Base-by-base conservation (phyloP, 345 rosid genomes). In the Microcos paniculata region DNA sequence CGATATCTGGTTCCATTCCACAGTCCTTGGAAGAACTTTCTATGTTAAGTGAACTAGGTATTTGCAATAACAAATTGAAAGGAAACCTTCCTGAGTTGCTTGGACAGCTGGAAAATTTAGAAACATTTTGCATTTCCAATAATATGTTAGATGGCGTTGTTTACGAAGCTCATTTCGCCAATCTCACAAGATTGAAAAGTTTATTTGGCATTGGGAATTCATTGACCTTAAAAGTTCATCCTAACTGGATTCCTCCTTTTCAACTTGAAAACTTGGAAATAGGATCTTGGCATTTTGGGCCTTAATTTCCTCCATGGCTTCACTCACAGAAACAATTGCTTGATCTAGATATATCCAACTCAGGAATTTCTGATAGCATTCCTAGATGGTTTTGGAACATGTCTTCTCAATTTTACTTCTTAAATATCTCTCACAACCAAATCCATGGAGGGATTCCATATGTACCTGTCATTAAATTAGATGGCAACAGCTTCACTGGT, bases 11-110 rank as follows among this genome's bases (percentile, higher is more conserved):
- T 53, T 4, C 23, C 1, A 19, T 53, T 16, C 55, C n/a, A 49
- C 4, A 6, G 14, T 49, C 55, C 55, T 10, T 49, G 0, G 55
- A 19, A 51, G 9, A 51, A n/a, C n/a, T n/a, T n/a, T n/a, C n/a
- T n/a, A n/a, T n/a, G n/a, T n/a, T n/a, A n/a, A n/a, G n/a, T n/a
- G n/a, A n/a, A n/a, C n/a, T n/a, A n/a, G n/a, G n/a, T n/a, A n/a
- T n/a, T n/a, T n/a, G n/a, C n/a, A n/a, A n/a, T n/a, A n/a, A n/a
- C n/a, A n/a, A n/a, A n/a, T n/a, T n/a, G n/a, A n/a, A n/a, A n/a
- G n/a, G n/a, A n/a, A n/a, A n/a, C n/a, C n/a, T n/a, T n/a, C 88
- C 89, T 0, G 74, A 82, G 28, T 87, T 87, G 48, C 77, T 89
- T 33, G 87, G 83, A 52, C 68, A 75, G 21, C 77, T 89, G 58